phyloP scores from a whole-genome alignment of 768 basidiomycete species.

The Auricularia auricula-judae region DNA sequence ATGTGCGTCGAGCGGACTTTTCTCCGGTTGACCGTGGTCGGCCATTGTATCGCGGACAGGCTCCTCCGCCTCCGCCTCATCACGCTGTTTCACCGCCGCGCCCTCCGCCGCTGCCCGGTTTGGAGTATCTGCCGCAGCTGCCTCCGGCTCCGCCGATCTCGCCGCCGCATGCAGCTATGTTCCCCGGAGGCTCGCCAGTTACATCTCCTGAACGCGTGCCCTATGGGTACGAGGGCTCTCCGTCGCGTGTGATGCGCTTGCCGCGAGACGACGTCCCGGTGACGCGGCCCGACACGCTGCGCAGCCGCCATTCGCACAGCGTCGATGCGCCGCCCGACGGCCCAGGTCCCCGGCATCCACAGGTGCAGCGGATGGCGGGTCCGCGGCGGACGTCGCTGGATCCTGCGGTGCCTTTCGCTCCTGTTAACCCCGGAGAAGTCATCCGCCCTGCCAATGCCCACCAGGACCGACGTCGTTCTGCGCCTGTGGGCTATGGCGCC shows the following conservation, averaged over 20 bases:
- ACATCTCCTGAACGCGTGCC: neutral
- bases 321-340: neutral
- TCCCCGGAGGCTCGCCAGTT: neutral
- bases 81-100: neutral
- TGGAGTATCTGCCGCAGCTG: neutral
- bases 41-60: neutral
- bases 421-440: neutral
- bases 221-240: neutral
- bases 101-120: neutral
- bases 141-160: neutral
- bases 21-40: neutral
- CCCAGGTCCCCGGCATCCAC: neutral
- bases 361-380: neutral
- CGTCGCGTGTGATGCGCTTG: neutral
- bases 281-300: neutral
- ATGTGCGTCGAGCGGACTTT: neutral
- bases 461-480: neutral
- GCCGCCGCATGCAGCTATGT: neutral
- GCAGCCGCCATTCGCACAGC: neutral
- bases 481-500: neutral
- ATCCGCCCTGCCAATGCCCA: neutral
- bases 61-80: neutral
- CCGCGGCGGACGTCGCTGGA: neutral
- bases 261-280: neutral
- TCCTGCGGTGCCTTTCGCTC: neutral